Percentiles rank a stretch among this genome's conserved stretches.
Evolutionary conservation across 805 yeast genomes (phyloP).

Genomic region (Kodamaea laetipori): DNA sequence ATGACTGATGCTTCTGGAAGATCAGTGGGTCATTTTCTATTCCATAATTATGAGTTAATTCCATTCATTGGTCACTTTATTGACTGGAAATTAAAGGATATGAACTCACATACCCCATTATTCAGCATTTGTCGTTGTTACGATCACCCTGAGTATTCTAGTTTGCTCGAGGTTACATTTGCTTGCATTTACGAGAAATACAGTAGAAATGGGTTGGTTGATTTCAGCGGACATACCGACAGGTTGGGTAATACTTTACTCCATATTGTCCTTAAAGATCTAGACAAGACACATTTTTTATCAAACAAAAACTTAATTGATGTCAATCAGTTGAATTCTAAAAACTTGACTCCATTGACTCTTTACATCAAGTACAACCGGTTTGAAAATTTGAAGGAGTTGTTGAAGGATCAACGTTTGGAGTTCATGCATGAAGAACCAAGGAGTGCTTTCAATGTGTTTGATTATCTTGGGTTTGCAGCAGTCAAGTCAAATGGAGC

Average conservation of each 20-base stretch:
- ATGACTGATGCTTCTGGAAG: constrained; percentile 54
- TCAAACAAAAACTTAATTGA: constrained; percentile 28
- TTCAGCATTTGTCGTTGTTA: constrained; percentile 76
- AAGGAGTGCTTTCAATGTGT: constrained; percentile 35
- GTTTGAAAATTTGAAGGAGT: constrained; percentile 52
- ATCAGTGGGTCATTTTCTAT: constrained; percentile 72
- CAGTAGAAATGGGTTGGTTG: constrained; percentile 37
- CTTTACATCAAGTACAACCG: constrained; percentile 70
- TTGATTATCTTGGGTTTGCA: constrained; percentile 40
- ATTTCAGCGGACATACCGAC: constrained; percentile 69
- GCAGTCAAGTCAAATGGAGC: constrained; percentile 27
- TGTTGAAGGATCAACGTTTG: constrained; percentile 54
- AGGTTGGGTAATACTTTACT: constrained; percentile 71
- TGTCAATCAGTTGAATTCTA: constrained; percentile 61
- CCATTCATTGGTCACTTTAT: constrained; percentile 55
- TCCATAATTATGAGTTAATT: constrained; percentile 56
- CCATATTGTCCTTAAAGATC: constrained; percentile 63
- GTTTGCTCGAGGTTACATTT: constrained; percentile 50
- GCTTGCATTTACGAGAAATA: constrained; percentile 43
- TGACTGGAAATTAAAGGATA: constrained; percentile 71
- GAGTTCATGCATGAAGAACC: constrained; percentile 37
- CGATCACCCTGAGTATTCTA: constrained; percentile 66
- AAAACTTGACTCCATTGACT: constrained; percentile 69
- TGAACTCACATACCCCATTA: constrained; percentile 73
- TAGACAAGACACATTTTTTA: constrained; percentile 35